Evolutionary conservation across 2,329 filamentous ascomycete genomes (phyloP).

Genomic region (Colletotrichum agaves): DNA sequence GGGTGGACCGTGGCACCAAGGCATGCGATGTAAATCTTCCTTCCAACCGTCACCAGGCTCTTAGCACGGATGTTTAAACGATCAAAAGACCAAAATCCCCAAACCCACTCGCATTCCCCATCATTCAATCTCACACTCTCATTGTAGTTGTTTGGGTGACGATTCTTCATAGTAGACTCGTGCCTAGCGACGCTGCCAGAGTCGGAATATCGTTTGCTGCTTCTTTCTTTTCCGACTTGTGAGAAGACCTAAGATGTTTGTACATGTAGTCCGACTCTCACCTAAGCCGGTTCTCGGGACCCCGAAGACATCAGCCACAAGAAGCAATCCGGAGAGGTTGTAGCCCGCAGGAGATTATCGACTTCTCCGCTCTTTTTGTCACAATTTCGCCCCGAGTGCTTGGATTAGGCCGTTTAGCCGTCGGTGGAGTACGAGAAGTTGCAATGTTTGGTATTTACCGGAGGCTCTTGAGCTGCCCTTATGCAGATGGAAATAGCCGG

Average conservation of each 20-base stretch:
- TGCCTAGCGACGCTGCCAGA: no score
- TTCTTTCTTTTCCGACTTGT: no score
- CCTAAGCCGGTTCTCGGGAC: no score
- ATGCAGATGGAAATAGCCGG: conserved; percentile 1
- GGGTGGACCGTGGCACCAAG: background rate
- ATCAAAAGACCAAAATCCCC: no score
- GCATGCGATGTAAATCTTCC: background rate
- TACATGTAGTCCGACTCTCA: background rate
- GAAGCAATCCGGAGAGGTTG: conserved; percentile 23
- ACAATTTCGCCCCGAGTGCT: background rate
- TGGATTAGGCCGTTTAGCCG: conserved; percentile 8
- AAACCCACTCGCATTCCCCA: no score
- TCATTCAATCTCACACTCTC: no score
- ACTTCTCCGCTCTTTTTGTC: background rate
- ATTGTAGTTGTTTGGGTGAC: no score
- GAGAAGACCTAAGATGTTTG: no score
- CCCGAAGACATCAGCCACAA: background rate
- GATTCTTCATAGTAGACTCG: no score
- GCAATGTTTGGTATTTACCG: background rate
- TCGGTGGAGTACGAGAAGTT: background rate
- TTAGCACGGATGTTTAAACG: background rate
- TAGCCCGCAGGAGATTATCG: conserved; percentile 10
- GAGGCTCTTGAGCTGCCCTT: background rate
- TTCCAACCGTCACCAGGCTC: conserved; percentile 3
- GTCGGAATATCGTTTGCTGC: no score